A percentile compares a stretch with the other conserved stretches of the same genome.
phyloP scores from a whole-genome alignment of 768 basidiomycete species.

The Amanita molliuscula region DNA sequence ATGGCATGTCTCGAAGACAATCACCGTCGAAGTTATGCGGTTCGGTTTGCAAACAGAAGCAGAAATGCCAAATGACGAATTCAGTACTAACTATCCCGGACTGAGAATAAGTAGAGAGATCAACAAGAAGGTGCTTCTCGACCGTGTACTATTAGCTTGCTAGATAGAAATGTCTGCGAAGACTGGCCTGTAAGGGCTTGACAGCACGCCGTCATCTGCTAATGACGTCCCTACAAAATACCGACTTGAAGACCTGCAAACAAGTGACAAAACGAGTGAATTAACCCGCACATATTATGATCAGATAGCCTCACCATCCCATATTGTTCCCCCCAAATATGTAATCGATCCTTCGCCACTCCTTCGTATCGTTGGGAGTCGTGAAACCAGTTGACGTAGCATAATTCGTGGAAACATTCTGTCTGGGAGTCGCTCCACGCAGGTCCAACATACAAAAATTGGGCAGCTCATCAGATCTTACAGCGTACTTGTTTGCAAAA shows the following conservation, averaged over 20 bases:
- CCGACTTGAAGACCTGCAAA: constrained; percentile 21
- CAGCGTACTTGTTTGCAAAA: constrained; percentile 30
- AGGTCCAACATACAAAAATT: constrained; percentile 35
- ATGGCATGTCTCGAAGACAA: too few species aligned
- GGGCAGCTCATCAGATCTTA: constrained; percentile 18
- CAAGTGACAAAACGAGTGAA: background rate
- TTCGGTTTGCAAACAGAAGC: too few species aligned
- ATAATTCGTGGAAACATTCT: constrained; percentile 31
- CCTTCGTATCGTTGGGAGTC: constrained; percentile 23
- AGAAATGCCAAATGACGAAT: too few species aligned
- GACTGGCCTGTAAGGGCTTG: constrained; percentile 48
- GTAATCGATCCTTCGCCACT: constrained; percentile 38
- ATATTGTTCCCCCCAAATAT: constrained; percentile 36
- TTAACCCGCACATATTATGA: background rate
- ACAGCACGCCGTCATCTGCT: constrained; percentile 40
- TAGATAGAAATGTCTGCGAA: constrained; percentile 25
- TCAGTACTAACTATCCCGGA: too few species aligned
- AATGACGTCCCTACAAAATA: constrained; percentile 30
- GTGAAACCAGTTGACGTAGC: constrained; percentile 44
- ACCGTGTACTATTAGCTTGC: background rate
- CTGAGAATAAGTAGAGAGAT: too few species aligned
- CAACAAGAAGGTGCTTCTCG: too few species aligned
- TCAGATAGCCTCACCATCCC: constrained; percentile 25
- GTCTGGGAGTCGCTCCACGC: constrained; percentile 28
- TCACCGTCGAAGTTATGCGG: too few species aligned